These are phyloP conservation scores for Sporothrix phasma DNA, from an alignment of 2,329 filamentous ascomycete genomes.

Conservation along the genomic window DNA sequence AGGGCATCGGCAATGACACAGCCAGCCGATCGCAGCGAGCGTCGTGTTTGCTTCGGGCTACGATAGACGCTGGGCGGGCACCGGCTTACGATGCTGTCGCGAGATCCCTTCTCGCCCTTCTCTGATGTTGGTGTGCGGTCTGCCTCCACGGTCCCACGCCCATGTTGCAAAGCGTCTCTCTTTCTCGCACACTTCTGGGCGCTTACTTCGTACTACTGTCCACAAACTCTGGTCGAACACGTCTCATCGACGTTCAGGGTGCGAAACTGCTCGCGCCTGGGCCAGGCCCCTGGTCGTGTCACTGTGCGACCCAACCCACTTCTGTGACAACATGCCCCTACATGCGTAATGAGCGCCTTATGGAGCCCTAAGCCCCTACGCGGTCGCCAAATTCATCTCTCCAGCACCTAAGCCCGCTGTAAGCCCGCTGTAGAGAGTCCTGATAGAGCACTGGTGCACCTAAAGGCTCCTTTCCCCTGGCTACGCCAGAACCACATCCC, in stretches of 20 bases:
- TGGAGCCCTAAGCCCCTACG: too few species aligned
- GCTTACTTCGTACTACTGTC: neutral
- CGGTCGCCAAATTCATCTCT: too few species aligned
- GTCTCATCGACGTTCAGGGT: conserved; percentile 27
- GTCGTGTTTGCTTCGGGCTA: neutral
- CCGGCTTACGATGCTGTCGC: neutral
- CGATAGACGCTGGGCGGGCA: too few species aligned
- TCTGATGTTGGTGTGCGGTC: neutral
- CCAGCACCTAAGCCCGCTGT: neutral
- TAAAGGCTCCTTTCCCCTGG: conserved; percentile 2
- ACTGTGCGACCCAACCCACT: neutral
- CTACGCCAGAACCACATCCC: neutral
- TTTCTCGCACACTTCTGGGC: neutral
- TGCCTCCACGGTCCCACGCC: neutral
- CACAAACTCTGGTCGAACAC: conserved; percentile 12
- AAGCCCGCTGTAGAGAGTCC: neutral
- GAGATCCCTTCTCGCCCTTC: neutral
- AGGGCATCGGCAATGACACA: neutral
- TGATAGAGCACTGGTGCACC: neutral
- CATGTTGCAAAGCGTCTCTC: neutral
- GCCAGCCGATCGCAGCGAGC: neutral
- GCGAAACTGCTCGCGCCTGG: conserved; percentile 32
- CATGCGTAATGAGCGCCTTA: neutral
- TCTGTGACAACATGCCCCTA: neutral
- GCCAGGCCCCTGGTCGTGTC: conserved; percentile 8